These are phyloP conservation scores for Sporothrix mexicana DNA, from an alignment of 2,329 filamentous ascomycete genomes.

Conservation along the genomic window DNA sequence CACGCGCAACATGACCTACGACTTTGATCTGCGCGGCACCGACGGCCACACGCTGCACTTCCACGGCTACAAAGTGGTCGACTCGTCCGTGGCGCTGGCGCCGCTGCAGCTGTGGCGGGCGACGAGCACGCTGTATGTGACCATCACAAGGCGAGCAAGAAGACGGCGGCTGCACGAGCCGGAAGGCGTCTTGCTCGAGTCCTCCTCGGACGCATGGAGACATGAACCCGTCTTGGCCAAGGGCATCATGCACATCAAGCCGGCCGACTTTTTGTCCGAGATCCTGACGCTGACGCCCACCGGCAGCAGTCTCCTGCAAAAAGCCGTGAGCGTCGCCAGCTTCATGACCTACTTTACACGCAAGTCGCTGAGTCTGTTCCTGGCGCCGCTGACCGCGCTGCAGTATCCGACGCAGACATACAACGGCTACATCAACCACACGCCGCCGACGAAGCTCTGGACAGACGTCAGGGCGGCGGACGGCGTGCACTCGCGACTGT, in stretches of 20 bases:
- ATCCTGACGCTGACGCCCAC: constrained; percentile 59
- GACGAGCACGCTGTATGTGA: constrained; percentile 67
- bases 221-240: constrained; percentile 55
- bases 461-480: constrained; percentile 58
- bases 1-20: constrained; percentile 64
- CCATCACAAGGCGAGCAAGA: constrained; percentile 53
- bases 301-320: constrained; percentile 54
- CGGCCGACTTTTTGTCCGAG: constrained; percentile 60
- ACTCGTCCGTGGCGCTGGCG: constrained; percentile 64
- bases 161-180: background rate
- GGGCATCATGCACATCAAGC: constrained; percentile 63
- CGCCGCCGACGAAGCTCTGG: constrained; percentile 50
- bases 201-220: constrained; percentile 47
- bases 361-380: constrained; percentile 59
- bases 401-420: constrained; percentile 59
- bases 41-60: constrained; percentile 61
- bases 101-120: constrained; percentile 64
- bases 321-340: constrained; percentile 52
- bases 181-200: background rate
- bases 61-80: constrained; percentile 66
- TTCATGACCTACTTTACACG: constrained; percentile 64
- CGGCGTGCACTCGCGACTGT: constrained; percentile 57
- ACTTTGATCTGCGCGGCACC: constrained; percentile 64
- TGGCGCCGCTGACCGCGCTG: constrained; percentile 61
- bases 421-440: constrained; percentile 60